Evolutionary conservation across 306 rosid genomes (phyloP).

Genomic region (Hippophae rhamnoides): DNA sequence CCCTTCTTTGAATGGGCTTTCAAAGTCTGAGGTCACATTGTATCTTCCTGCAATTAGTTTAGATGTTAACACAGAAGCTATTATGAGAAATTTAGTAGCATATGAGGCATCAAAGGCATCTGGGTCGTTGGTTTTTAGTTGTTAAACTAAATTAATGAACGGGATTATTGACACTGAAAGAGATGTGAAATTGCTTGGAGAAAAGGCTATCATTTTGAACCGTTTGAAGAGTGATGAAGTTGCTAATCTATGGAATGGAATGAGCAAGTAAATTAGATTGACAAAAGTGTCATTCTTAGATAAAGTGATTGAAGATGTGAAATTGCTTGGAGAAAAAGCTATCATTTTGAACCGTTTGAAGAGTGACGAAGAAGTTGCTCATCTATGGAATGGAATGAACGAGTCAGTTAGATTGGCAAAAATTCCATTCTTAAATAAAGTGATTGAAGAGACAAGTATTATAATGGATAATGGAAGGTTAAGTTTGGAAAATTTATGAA

Average conservation of each 20-base stretch:
- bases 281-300: conserved; percentile 16
- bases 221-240: conserved; percentile 69
- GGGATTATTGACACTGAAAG: conserved; percentile 63
- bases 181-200: conserved; percentile 46
- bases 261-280: conserved; percentile 56
- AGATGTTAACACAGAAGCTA: conserved; percentile 45
- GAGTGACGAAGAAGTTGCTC: conserved; percentile 54
- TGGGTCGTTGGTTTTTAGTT: conserved; percentile 50
- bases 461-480: conserved; percentile 50
- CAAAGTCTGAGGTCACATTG: conserved; percentile 26
- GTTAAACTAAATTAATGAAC: conserved; percentile 62
- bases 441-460: conserved; percentile 62
- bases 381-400: conserved; percentile 67
- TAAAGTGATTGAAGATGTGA: conserved; percentile 62
- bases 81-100: conserved; percentile 63
- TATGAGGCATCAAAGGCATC: conserved; percentile 60
- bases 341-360: conserved; percentile 51
- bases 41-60: conserved; percentile 49
- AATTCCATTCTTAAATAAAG: conserved; percentile 56
- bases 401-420: conserved; percentile 49
- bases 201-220: conserved; percentile 43
- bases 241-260: conserved; percentile 56
- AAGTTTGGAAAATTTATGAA: conserved; percentile 35
- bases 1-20: conserved; percentile 48
- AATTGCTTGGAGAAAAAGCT: conserved; percentile 44